Base-by-base conservation (phyloP, 116 monocot genomes). In the Posidonia oceanica region DNA sequence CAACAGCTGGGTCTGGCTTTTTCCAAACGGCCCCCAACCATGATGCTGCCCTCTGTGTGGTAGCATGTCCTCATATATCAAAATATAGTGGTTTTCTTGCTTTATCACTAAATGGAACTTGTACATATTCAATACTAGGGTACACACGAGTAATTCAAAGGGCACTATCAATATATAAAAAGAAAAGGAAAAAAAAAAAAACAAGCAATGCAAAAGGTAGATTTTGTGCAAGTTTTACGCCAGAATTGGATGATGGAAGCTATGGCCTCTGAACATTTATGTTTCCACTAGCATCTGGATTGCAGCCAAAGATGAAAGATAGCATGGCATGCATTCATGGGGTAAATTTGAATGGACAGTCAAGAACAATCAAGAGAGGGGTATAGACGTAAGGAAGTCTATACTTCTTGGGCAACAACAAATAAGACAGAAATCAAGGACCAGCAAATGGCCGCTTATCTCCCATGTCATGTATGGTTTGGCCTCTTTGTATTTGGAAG, bases 401-500 rank as follows among this genome's bases (percentile, higher is more conserved):
- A 57, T 17, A 57, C n/a, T 58, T 6, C 20, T 48, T 12, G 48
- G 48, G 48, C 48, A 48, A 48, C 48, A 10, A 48, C 48, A 48
- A 48, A 0, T 48, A 5, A 42, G 42, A 10, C 7, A 10, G 12
- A 12, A 48, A 48, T 48, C 7, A 48, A 12, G 12, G 8, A 2
- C 0, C 48, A 4, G 48, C 48, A 48, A 48, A 10, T 48, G 12
- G 48, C 7, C 48, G 1, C 29, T 7, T 48, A 68, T 54, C 36
- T 52, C 29, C 29, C 16, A 4, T 36, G 68, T 51, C 53, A 53
- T 68, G 21, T 29, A 53, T 53, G 51, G 29, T 53, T 52, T 68
- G 68, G 53, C 68, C 13, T 7, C 21, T 68, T 53, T 53, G 52
- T 14, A 53, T 68, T 68, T 52, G 51, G 53, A 68, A 68, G 57